Conservation (phyloP, 2,329 filamentous ascomycete genomes). For the Colletotrichum sidae region DNA sequence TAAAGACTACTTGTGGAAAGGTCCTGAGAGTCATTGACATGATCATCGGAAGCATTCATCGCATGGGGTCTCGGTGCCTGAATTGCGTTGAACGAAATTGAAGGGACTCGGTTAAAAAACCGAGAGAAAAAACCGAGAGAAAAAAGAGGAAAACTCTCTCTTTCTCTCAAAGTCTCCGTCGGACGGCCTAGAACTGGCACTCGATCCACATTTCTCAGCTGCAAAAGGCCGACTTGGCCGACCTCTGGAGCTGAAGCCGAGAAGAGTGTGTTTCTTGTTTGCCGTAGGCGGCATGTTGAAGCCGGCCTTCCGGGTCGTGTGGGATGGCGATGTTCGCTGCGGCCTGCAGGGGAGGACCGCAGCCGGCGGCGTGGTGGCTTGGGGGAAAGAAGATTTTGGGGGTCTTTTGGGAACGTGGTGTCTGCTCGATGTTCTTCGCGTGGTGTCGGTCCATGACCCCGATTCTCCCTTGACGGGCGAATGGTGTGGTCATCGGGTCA, state of each 20-base stretch:
- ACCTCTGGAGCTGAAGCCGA: neutral
- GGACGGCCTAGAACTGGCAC: constrained; percentile 15
- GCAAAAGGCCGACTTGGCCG: too few relatives aligned
- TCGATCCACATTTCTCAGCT: constrained; percentile 20
- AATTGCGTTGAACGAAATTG: too few relatives aligned
- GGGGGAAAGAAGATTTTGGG: neutral
- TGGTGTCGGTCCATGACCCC: neutral
- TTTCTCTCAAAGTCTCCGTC: too few relatives aligned
- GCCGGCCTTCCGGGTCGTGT: constrained; percentile 29
- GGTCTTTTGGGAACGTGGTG: neutral
- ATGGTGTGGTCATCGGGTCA: too few relatives aligned
- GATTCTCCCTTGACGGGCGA: too few relatives aligned
- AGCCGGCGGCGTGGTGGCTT: constrained; percentile 3
- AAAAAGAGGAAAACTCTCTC: too few relatives aligned
- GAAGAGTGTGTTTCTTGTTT: neutral
- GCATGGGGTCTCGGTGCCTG: too few relatives aligned
- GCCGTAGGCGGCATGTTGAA: constrained; percentile 18
- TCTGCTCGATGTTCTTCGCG: neutral
- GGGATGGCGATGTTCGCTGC: constrained; percentile 11
- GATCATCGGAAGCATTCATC: too few relatives aligned
- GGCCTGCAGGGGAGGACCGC: constrained; percentile 22
- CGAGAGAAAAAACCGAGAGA: too few relatives aligned
- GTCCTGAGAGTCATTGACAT: too few relatives aligned
- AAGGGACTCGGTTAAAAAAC: too few relatives aligned
- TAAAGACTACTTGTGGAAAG: too few relatives aligned